Conservation (phyloP, 1,139 yeast genomes). For the Eremothecium sinecaudum region DNA sequence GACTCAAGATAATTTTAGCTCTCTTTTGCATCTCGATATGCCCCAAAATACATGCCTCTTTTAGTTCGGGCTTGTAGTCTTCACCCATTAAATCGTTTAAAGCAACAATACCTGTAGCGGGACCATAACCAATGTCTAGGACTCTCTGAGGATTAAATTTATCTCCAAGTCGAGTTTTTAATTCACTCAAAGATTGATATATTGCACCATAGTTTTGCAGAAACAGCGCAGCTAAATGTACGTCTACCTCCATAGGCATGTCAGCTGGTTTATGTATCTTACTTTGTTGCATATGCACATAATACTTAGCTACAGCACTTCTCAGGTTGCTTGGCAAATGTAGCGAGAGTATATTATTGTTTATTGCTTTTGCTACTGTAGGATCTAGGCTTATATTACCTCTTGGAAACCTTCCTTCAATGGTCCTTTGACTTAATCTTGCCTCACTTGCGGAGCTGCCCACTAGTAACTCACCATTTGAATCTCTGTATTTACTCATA, state of each 20-base stretch:
- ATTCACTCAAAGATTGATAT: constrained; percentile 57
- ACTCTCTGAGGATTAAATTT: constrained; percentile 57
- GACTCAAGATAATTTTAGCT: constrained; percentile 64
- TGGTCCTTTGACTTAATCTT: constrained; percentile 31
- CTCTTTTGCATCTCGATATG: constrained; percentile 66
- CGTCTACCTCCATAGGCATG: constrained; percentile 59
- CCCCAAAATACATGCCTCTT: constrained; percentile 69
- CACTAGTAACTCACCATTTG: constrained; percentile 20
- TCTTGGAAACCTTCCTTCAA: constrained; percentile 27
- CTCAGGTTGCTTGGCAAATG: constrained; percentile 50
- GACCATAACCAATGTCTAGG: constrained; percentile 82
- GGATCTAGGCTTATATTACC: constrained; percentile 40
- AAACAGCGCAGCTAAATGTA: constrained; percentile 76
- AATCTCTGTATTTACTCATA: constrained; percentile 22
- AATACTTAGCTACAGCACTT: constrained; percentile 45
- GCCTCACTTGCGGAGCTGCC: constrained; percentile 25
- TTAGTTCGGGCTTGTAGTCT: constrained; percentile 48
- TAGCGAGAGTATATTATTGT: constrained; percentile 47
- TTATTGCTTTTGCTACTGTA: constrained; percentile 45
- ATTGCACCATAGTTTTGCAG: constrained; percentile 74
- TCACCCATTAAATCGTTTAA: constrained; percentile 72
- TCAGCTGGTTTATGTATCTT: constrained; percentile 46
- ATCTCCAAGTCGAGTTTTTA: constrained; percentile 44
- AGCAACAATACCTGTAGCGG: constrained; percentile 87
- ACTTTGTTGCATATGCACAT: constrained; percentile 40